phyloP scores from a whole-genome alignment of 176 grass and related monocot species.

The Luzula sylvatica region DNA sequence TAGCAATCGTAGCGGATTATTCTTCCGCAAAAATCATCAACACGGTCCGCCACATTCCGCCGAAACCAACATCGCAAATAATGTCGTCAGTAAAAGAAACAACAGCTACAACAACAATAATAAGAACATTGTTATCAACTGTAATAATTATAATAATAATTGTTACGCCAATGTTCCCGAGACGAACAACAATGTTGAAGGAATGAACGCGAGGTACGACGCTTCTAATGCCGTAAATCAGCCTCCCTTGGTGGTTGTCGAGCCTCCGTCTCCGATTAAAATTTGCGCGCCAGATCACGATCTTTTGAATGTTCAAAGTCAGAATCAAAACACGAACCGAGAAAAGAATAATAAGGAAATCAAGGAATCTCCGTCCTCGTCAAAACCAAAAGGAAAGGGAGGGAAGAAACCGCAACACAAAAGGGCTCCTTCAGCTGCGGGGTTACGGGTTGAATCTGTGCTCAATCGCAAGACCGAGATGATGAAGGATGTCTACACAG shows the following conservation, averaged over 20 bases:
- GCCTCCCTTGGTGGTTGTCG: neutral
- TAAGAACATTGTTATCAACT: conserved; percentile 1
- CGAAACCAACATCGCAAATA: too few species aligned
- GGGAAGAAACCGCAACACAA: conserved; percentile 15
- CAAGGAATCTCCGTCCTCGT: neutral
- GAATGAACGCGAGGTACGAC: neutral
- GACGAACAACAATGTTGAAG: neutral
- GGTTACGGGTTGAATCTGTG: conserved; percentile 19
- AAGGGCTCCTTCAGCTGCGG: conserved; percentile 10
- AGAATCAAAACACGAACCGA: neutral
- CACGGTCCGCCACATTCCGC: too few species aligned
- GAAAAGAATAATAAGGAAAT: neutral
- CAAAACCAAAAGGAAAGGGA: conserved; percentile 1
- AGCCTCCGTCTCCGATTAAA: conserved; percentile 3
- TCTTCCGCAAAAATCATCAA: conserved; percentile 4
- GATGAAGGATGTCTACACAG: conserved; percentile 26
- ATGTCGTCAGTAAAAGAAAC: too few species aligned
- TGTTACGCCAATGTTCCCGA: neutral
- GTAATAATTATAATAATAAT: conserved; percentile 1
- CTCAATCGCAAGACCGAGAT: conserved; percentile 23
- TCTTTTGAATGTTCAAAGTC: neutral
- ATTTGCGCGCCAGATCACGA: neutral
- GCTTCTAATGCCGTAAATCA: neutral
- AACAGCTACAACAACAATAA: conserved; percentile 7
- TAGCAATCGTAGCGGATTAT: conserved; percentile 14